A percentile compares a stretch with the other conserved stretches of the same genome.
Evolutionary conservation across 805 yeast species (phyloP).

Genomic region (Candida railenensis): DNA sequence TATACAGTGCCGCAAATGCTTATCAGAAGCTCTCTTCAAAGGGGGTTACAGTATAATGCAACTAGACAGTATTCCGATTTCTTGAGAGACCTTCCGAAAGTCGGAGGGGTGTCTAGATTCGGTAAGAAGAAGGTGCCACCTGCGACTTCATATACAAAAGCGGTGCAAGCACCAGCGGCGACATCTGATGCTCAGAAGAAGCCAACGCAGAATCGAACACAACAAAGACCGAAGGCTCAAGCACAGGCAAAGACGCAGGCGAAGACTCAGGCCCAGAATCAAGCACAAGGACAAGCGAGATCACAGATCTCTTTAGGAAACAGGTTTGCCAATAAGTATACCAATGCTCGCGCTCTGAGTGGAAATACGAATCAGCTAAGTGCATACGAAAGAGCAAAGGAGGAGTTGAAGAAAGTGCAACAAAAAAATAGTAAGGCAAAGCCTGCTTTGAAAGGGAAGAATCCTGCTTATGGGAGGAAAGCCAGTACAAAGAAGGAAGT

Average conservation of each 20-base stretch:
- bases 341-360: conserved; percentile 4
- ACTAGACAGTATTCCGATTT: conserved; percentile 12
- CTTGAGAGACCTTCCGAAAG: conserved; percentile 27
- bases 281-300: background rate
- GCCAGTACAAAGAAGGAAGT: conserved; percentile 5
- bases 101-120: conserved; percentile 18
- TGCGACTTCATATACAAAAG: background rate
- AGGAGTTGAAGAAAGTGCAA: conserved; percentile 9
- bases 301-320: conserved; percentile 17
- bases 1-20: too few relatives aligned
- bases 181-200: background rate
- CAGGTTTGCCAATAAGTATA: conserved; percentile 32
- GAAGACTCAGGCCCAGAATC: conserved; percentile 1
- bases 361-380: conserved; percentile 11
- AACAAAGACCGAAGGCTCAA: background rate
- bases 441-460: conserved; percentile 7
- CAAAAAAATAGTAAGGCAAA: conserved; percentile 8
- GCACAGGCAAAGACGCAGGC: background rate
- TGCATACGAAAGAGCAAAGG: conserved; percentile 5
- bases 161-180: background rate
- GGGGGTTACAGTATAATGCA: background rate
- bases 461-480: too few relatives aligned
- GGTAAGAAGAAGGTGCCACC: conserved; percentile 10
- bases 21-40: background rate
- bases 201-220: background rate